Percentiles rank a stretch among this genome's conserved stretches.
These are phyloP conservation scores for Talaromyces liani DNA, from an alignment of 495 filamentous ascomycete species.

Conservation along the genomic window DNA sequence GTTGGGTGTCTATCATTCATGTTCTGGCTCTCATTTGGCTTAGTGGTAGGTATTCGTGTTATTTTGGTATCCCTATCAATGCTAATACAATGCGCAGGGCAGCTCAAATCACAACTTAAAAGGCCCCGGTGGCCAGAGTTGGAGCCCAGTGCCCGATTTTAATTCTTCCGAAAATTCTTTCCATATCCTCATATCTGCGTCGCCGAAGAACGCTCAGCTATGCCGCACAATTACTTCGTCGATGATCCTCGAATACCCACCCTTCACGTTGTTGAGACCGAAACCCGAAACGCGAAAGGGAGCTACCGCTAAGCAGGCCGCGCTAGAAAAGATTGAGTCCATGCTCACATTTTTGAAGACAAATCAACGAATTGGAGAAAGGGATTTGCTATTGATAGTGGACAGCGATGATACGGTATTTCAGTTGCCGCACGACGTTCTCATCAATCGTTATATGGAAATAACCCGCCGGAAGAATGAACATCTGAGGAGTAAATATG, in stretches of 20 bases:
- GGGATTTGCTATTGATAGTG: constrained; percentile 55
- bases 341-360: constrained; percentile 47
- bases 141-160: not conserved
- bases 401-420: constrained; percentile 54
- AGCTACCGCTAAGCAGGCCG: constrained; percentile 24
- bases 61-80: not conserved
- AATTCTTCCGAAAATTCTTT: constrained; percentile 38
- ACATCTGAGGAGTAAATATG: constrained; percentile 40
- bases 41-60: constrained; percentile 12
- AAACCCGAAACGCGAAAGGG: constrained; percentile 18
- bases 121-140: not conserved
- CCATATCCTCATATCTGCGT: constrained; percentile 53
- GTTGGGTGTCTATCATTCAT: constrained; percentile 21
- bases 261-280: constrained; percentile 50
- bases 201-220: constrained; percentile 39
- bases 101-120: not conserved
- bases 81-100: not conserved
- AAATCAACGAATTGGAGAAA: constrained; percentile 38
- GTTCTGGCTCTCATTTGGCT: constrained; percentile 17
- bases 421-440: constrained; percentile 52
- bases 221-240: constrained; percentile 55
- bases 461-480: constrained; percentile 42
- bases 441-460: constrained; percentile 48
- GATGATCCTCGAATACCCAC: constrained; percentile 54
- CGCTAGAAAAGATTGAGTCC: constrained; percentile 40